These are phyloP conservation scores for Lipomyces mesembrius DNA, from an alignment of 805 yeast genomes.

Conservation along the genomic window DNA sequence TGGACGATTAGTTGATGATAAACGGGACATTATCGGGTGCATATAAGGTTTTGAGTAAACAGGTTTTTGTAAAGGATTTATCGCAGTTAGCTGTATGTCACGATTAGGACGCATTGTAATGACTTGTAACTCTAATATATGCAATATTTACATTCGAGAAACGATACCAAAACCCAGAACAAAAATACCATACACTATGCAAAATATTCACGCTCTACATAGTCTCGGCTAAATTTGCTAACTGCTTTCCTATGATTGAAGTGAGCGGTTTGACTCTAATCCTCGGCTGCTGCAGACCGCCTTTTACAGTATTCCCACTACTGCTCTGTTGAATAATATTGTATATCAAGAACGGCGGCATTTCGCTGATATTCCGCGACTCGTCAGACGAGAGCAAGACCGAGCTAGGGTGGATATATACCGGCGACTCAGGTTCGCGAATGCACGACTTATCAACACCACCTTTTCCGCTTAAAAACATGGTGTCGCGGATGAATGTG, in stretches of 20 bases:
- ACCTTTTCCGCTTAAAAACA: conserved; percentile 49
- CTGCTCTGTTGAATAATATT: conserved; percentile 65
- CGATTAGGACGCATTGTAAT: not conserved
- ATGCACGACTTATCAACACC: conserved; percentile 41
- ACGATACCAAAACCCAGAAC: conserved; percentile 4
- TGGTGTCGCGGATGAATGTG: conserved; percentile 60
- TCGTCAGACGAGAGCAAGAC: conserved; percentile 50
- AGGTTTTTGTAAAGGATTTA: not conserved
- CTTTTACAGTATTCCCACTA: conserved; percentile 49
- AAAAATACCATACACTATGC: not conserved
- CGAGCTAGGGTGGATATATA: conserved; percentile 82
- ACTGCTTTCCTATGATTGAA: conserved; percentile 72
- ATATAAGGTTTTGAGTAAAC: conserved; percentile 14
- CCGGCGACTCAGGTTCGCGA: conserved; percentile 57
- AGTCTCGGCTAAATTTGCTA: conserved; percentile 61
- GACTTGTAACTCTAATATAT: not conserved
- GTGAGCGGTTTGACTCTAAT: conserved; percentile 75
- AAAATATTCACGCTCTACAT: not conserved
- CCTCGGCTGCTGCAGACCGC: conserved; percentile 49
- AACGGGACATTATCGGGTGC: conserved; percentile 36
- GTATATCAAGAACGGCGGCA: conserved; percentile 77
- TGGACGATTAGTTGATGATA: conserved; percentile 40
- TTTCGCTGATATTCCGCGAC: conserved; percentile 54
- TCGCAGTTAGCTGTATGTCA: not conserved
- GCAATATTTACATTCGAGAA: not conserved